Conservation (phyloP, 2,329 filamentous ascomycete genomes). For the Claviceps africana region DNA sequence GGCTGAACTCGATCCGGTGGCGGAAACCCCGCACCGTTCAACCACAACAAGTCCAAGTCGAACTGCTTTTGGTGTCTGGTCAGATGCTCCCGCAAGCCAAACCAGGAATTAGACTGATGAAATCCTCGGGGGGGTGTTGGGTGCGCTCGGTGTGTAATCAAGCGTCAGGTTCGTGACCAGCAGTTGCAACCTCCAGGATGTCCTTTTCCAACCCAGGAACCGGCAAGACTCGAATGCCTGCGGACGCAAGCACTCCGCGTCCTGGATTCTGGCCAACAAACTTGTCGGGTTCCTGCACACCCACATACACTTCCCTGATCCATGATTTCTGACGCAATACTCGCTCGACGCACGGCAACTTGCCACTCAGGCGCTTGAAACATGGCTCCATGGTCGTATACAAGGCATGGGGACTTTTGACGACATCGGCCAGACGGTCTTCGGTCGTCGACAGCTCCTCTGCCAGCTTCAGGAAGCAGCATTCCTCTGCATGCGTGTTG, state of each 20-base stretch:
- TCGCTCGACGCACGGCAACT: conserved; percentile 63
- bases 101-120: not conserved
- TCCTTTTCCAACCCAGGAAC: conserved; percentile 64
- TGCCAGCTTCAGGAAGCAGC: conserved; percentile 65
- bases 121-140: not conserved
- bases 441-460: conserved; percentile 34
- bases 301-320: conserved; percentile 71
- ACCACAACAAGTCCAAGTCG: not conserved
- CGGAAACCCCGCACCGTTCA: not conserved
- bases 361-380: conserved; percentile 58
- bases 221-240: conserved; percentile 60
- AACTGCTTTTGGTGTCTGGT: not conserved
- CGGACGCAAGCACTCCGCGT: conserved; percentile 51
- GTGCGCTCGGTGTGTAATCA: not conserved
- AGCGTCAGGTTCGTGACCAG: conserved; percentile 46
- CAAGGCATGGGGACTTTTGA: conserved; percentile 31
- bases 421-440: conserved; percentile 33
- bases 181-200: conserved; percentile 69
- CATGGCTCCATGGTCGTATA: conserved; percentile 94
- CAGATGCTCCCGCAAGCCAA: not conserved
- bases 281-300: conserved; percentile 76
- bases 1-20: not conserved
- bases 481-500: conserved; percentile 95
- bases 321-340: conserved; percentile 49
- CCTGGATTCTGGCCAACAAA: conserved; percentile 79